Percentiles rank a stretch among this genome's conserved stretches.
Evolutionary conservation across 2,329 filamentous ascomycete species (phyloP).

Genomic region (Colletotrichum lupini): DNA sequence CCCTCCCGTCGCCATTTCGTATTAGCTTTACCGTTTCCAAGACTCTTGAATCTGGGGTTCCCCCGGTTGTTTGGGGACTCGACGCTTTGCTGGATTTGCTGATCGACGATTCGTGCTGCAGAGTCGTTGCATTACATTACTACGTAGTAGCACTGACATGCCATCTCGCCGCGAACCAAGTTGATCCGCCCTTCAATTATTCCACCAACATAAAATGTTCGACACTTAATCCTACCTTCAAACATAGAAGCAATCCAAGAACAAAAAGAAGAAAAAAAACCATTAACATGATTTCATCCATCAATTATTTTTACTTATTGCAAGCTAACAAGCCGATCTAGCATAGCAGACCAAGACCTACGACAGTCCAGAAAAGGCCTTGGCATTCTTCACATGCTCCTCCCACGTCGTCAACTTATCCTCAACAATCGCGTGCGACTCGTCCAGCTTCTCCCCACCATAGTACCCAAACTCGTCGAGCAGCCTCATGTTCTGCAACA

Average conservation of each 20-base stretch:
- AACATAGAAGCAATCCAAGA: neutral
- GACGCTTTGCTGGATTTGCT: neutral
- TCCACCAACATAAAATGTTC: neutral
- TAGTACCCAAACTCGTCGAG: slow-evolving; percentile 56
- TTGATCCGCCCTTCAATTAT: neutral
- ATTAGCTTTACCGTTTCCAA: neutral
- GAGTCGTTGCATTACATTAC: neutral
- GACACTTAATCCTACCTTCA: neutral
- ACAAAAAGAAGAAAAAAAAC: no score
- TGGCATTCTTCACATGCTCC: slow-evolving; percentile 47
- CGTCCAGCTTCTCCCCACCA: slow-evolving; percentile 45
- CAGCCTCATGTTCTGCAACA: slow-evolving; percentile 56
- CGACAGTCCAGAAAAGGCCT: slow-evolving; percentile 49
- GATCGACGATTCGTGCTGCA: neutral
- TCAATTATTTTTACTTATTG: neutral
- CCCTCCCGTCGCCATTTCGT: neutral
- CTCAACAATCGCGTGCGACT: slow-evolving; percentile 46
- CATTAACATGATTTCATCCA: neutral
- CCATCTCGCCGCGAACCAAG: neutral
- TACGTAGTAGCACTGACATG: neutral
- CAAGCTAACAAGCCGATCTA: neutral
- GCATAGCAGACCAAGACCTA: slow-evolving; percentile 34
- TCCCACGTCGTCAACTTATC: slow-evolving; percentile 52
- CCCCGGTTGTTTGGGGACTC: neutral
- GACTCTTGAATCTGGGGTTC: neutral